Evolutionary conservation across 2,329 filamentous ascomycete genomes (phyloP), one percentile per base, ranked within the genome.

Genomic region (Amylocarpus encephaloides): DNA sequence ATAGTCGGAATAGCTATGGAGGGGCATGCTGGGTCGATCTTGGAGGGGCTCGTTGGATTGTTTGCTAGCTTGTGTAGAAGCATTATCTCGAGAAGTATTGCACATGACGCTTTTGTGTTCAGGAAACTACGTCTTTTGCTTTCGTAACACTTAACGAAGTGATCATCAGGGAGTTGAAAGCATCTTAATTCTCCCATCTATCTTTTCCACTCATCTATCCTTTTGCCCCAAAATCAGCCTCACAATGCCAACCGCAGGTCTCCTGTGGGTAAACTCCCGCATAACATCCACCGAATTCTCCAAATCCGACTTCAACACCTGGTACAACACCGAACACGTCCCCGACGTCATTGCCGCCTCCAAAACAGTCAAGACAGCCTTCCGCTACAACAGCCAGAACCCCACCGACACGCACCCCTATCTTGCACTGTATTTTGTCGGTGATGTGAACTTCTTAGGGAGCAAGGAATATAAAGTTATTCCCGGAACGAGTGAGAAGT

Each of bases 291-390:
- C 47, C 3, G 22, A 26, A 13, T 6, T 56, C 18, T 22, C 47
- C 3, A 18, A 22, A 2, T 29, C 46, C 16, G 32, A 41, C 13
- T 53, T 50, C 34, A 33, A 45, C 18, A 43, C 35, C 32, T 56
- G 53, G 53, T 56, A 56, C 36, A 29, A 46, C 19, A 33, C 48
- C 18, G 46, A 46, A 29, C 53, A 56, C 13, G 36, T 56, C 18
- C 48, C 47, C 10, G 53, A 56, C 34, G 19, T 56, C 22, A 30
- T 56, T 26, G 22, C 22, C 26, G 22, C 38, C 16, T 46, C 47
- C 12, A 49, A 51, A 13, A 16, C 19, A 19, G 41, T 52, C 22
- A 36, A 40, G 19, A 48, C 50, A 12, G 51, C 45, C 18, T 46
- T 11, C 32, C 50, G 51, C 11, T 51, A 53, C 42, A 19, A 49